Evolutionary conservation across 768 basidiomycete species (phyloP).

Genomic region (Tephrocybe sp.): DNA sequence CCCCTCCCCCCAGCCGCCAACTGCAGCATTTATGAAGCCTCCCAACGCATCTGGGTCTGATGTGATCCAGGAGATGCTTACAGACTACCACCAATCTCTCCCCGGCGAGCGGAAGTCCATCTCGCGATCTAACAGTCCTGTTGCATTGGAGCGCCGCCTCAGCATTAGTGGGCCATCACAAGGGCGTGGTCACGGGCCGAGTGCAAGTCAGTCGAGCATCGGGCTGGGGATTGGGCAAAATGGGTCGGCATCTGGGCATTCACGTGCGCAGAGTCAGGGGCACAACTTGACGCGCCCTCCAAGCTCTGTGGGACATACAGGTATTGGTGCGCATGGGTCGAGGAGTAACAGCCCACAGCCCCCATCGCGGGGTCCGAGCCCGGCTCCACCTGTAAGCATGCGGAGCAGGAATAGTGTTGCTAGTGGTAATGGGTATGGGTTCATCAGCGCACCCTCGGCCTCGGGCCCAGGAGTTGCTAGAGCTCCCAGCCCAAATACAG

Average conservation of each 20-base stretch:
- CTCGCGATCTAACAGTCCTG: constrained; percentile 47
- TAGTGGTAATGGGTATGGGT: constrained; percentile 25
- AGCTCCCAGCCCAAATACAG: constrained; percentile 71
- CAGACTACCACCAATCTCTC: constrained; percentile 78
- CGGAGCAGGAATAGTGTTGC: constrained; percentile 14
- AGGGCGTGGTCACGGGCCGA: constrained; percentile 11
- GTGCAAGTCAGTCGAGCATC: constrained; percentile 6
- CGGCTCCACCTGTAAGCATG: constrained; percentile 32
- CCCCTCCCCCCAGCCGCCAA: constrained; percentile 68
- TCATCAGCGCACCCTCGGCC: constrained; percentile 33
- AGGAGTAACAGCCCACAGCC: constrained; percentile 64
- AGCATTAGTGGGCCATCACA: constrained; percentile 16
- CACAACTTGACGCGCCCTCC: constrained; percentile 48
- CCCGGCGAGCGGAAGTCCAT: constrained; percentile 77
- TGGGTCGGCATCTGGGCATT: neutral
- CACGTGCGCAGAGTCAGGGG: constrained; percentile 20
- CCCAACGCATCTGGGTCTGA: constrained; percentile 42
- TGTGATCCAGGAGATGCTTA: constrained; percentile 71
- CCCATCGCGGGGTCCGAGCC: constrained; percentile 53
- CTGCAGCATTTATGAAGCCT: constrained; percentile 70
- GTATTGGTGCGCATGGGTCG: constrained; percentile 75
- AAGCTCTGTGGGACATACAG: constrained; percentile 69
- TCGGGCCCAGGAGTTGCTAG: constrained; percentile 37
- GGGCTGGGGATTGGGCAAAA: neutral
- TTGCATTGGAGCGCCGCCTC: constrained; percentile 27